These are phyloP conservation scores for Acorus calamus DNA, from an alignment of 106 monocot genomes.

Conservation along the genomic window DNA sequence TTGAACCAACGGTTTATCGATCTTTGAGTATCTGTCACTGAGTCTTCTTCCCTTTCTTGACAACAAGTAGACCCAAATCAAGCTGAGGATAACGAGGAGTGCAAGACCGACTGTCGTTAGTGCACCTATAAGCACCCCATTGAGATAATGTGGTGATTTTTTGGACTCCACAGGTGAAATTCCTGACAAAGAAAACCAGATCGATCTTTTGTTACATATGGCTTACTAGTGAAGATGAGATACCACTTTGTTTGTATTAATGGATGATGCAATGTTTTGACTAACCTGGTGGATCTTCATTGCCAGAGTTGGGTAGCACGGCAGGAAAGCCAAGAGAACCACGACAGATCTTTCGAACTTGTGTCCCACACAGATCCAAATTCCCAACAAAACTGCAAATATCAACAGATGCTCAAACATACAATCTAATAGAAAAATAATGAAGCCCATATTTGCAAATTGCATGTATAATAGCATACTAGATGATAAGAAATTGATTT, in stretches of 20 bases:
- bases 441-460: too few relatives aligned
- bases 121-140: conserved; percentile 61
- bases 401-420: too few relatives aligned
- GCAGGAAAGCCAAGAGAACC: conserved; percentile 82
- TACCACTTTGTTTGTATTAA: neutral
- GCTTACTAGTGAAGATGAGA: too few relatives aligned
- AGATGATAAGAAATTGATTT: too few relatives aligned
- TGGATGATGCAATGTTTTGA: neutral
- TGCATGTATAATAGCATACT: too few relatives aligned
- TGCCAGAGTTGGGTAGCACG: conserved; percentile 52
- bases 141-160: conserved; percentile 64
- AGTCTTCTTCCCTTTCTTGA: conserved; percentile 50
- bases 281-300: conserved; percentile 36
- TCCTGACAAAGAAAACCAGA: conserved; percentile 19
- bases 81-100: conserved; percentile 42
- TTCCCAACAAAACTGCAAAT: conserved; percentile 77
- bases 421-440: too few relatives aligned
- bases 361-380: conserved; percentile 88
- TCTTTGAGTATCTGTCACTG: conserved; percentile 54
- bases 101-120: conserved; percentile 71
- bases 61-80: conserved; percentile 89
- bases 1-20: conserved; percentile 48
- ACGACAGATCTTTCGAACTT: conserved; percentile 55
- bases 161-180: conserved; percentile 25
- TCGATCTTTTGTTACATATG: too few relatives aligned